Evolutionary conservation across 371 early-diverging fungal species (phyloP).

Genomic region (Mortierella sp.): DNA sequence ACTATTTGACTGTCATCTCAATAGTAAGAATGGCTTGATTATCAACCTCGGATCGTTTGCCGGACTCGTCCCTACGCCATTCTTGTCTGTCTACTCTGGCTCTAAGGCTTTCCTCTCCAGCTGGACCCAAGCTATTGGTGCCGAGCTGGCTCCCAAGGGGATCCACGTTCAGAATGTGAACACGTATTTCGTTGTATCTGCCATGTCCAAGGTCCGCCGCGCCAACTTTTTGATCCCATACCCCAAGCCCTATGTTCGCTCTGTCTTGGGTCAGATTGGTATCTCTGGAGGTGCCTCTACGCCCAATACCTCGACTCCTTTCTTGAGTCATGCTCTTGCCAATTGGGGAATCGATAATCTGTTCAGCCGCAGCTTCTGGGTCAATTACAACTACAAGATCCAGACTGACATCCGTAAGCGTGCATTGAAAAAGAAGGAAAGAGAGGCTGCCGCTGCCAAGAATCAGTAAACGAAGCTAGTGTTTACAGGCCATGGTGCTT

Average conservation of each 20-base stretch:
- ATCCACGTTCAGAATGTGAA: slow-evolving; percentile 92
- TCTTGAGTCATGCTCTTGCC: slow-evolving; percentile 81
- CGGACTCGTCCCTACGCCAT: slow-evolving; percentile 89
- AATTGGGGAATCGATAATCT: slow-evolving; percentile 80
- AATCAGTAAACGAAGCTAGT: slow-evolving; percentile 21
- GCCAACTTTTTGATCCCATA: slow-evolving; percentile 83
- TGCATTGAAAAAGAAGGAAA: slow-evolving; percentile 75
- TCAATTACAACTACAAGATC: slow-evolving; percentile 70
- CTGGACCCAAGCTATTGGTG: slow-evolving; percentile 91
- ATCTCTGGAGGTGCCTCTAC: slow-evolving; percentile 76
- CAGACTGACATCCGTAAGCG: slow-evolving; percentile 79
- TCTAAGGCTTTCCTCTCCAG: slow-evolving; percentile 93
- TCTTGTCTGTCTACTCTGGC: slow-evolving; percentile 92
- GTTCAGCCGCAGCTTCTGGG: slow-evolving; percentile 69
- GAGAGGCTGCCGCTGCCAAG: slow-evolving; percentile 64
- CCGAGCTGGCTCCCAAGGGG: slow-evolving; percentile 79
- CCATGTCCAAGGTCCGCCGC: slow-evolving; percentile 93
- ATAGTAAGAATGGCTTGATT: slow-evolving; percentile 84
- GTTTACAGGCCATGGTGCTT: too few species aligned
- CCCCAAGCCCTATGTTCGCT: slow-evolving; percentile 82
- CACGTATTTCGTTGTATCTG: slow-evolving; percentile 92
- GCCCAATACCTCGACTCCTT: slow-evolving; percentile 82
- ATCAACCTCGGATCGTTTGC: slow-evolving; percentile 96
- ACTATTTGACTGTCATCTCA: neutral
- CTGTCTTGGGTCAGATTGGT: slow-evolving; percentile 82